phyloP scores from a whole-genome alignment of 73 alveolate species.

The Paramecium bursaria region DNA sequence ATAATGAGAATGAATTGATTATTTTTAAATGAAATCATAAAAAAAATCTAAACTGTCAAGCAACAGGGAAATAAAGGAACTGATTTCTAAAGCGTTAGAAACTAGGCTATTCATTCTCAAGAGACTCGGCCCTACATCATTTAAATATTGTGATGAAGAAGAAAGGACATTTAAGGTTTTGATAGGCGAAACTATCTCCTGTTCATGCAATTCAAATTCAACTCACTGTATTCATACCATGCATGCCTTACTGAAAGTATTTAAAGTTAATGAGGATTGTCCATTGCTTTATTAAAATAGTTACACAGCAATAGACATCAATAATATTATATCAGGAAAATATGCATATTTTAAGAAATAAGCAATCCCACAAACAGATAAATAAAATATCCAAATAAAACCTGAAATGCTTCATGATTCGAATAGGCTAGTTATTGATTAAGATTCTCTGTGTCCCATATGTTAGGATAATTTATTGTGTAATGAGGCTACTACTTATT shows the following conservation, averaged over 20 bases:
- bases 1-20: slow-evolving; percentile 74
- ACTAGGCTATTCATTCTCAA: slow-evolving; percentile 37
- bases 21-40: no score
- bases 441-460: slow-evolving; percentile 68
- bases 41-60: no score
- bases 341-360: no score
- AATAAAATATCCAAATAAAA: no score
- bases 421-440: no score
- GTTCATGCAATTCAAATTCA: slow-evolving; percentile 24
- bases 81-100: slow-evolving; percentile 5
- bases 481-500: slow-evolving; percentile 64
- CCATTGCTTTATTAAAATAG: slow-evolving; percentile 61
- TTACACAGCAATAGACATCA: slow-evolving; percentile 59
- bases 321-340: slow-evolving; percentile 28
- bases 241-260: slow-evolving; percentile 57
- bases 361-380: no score
- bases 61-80: slow-evolving; percentile 14
- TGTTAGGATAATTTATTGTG: slow-evolving; percentile 60
- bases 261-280: slow-evolving; percentile 50
- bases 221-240: slow-evolving; percentile 71
- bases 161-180: slow-evolving; percentile 40
- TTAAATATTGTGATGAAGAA: slow-evolving; percentile 56
- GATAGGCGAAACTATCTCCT: neutral
- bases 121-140: slow-evolving; percentile 41
- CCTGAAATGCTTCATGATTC: no score